Conservation (phyloP, 179 eudicot species). For the Drosera spatulata region DNA sequence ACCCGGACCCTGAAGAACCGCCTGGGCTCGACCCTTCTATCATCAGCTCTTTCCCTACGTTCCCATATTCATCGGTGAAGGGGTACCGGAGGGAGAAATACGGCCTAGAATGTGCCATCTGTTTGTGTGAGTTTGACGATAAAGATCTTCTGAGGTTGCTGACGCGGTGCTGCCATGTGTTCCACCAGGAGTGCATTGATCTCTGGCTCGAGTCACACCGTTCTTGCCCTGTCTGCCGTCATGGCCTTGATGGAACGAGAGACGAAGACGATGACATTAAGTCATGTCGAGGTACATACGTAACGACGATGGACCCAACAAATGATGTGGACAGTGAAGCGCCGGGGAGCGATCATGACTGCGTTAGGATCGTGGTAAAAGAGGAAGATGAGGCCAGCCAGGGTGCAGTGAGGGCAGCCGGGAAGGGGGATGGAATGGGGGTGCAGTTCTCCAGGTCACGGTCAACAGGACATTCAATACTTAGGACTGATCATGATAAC, state of each 20-base stretch:
- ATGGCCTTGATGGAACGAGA: neutral
- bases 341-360: constrained; percentile 10
- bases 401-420: neutral
- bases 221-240: constrained; percentile 11
- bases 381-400: constrained; percentile 2
- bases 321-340: neutral
- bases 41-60: constrained; percentile 36
- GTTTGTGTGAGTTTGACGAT: constrained; percentile 34
- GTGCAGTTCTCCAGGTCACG: constrained; percentile 12
- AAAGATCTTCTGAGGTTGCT: constrained; percentile 31
- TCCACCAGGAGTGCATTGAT: constrained; percentile 12
- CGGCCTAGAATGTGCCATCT: constrained; percentile 56
- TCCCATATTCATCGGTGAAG: constrained; percentile 32
- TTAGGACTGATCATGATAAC: neutral
- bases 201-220: constrained; percentile 13
- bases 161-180: constrained; percentile 23
- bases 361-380: constrained; percentile 13
- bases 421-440: neutral
- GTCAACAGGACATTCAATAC: constrained; percentile 14
- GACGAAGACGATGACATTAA: constrained; percentile 5
- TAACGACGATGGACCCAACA: neutral
- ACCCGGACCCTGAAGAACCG: constrained; percentile 5
- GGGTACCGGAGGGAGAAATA: constrained; percentile 19
- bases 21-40: constrained; percentile 27
- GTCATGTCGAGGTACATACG: neutral